A percentile compares a stretch with the other conserved stretches of the same genome.
Evolutionary conservation across 2,329 filamentous ascomycete genomes (phyloP).

Genomic region (Aspergillus sergii): DNA sequence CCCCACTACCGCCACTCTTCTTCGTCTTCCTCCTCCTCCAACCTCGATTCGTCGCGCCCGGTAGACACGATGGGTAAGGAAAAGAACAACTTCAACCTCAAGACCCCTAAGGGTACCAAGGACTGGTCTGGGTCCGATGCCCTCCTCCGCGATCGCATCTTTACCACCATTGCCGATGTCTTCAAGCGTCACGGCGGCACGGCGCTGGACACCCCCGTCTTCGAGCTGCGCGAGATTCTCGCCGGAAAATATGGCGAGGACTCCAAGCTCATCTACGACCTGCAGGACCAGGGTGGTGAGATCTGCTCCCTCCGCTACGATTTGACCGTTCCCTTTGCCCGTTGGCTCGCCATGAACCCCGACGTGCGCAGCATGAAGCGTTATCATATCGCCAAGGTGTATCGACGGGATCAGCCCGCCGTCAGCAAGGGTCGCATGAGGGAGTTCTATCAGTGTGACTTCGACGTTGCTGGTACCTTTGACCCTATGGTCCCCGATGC

Average conservation of each 20-base stretch:
- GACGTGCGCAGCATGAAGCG: conserved; percentile 82
- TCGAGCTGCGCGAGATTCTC: conserved; percentile 84
- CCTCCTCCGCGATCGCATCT: conserved; percentile 79
- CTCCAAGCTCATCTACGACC: conserved; percentile 87
- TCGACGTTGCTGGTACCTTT: conserved; percentile 85
- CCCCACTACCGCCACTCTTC: conserved; percentile 6
- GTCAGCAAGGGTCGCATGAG: conserved; percentile 92
- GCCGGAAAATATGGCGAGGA: conserved; percentile 92
- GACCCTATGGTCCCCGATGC: conserved; percentile 92
- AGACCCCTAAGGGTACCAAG: conserved; percentile 88
- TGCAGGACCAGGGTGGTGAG: conserved; percentile 86
- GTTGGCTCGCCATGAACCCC: conserved; percentile 90
- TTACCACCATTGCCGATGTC: conserved; percentile 71
- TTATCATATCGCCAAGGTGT: conserved; percentile 94
- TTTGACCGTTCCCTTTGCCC: conserved; percentile 84
- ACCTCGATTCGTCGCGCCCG: neutral
- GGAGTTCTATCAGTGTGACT: conserved; percentile 97
- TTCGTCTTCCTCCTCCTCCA: conserved; percentile 3
- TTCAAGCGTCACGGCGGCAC: conserved; percentile 83
- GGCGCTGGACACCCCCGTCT: conserved; percentile 79
- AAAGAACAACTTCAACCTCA: conserved; percentile 63
- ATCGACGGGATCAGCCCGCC: conserved; percentile 77
- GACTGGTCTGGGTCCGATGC: conserved; percentile 82
- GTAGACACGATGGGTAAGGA: conserved; percentile 5
- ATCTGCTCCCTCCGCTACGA: conserved; percentile 83